Conservation (phyloP, 2,329 filamentous ascomycete species). For the Dendryphion nanum region DNA sequence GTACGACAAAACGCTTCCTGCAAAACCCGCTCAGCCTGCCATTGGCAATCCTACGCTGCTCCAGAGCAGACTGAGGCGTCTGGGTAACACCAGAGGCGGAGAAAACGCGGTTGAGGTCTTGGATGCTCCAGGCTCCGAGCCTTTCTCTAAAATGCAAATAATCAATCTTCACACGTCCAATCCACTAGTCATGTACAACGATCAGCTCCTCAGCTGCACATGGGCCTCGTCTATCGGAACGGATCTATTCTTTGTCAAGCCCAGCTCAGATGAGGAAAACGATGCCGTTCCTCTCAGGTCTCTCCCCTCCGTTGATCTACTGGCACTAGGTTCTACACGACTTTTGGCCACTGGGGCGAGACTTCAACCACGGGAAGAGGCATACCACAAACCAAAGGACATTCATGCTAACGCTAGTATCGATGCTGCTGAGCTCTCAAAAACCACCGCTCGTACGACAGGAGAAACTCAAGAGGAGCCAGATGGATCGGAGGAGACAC, state of each 20-base stretch:
- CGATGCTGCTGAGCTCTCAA: slow-evolving; percentile 3
- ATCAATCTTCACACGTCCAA: slow-evolving; percentile 75
- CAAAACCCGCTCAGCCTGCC: slow-evolving; percentile 1
- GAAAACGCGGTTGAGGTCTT: not conserved
- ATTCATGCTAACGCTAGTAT: too few species aligned
- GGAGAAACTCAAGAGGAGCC: slow-evolving; percentile 7
- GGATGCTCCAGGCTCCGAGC: slow-evolving; percentile 3
- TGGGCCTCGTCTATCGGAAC: slow-evolving; percentile 86
- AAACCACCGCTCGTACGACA: slow-evolving; percentile 1
- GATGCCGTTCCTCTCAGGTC: slow-evolving; percentile 45
- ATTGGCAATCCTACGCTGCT: slow-evolving; percentile 20
- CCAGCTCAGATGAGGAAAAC: slow-evolving; percentile 20
- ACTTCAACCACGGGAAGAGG: slow-evolving; percentile 42
- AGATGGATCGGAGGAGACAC: slow-evolving; percentile 1
- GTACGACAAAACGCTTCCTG: not conserved
- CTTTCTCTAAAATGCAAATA: slow-evolving; percentile 65
- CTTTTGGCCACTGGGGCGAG: slow-evolving; percentile 66
- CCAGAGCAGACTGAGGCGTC: slow-evolving; percentile 28
- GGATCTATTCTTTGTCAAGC: slow-evolving; percentile 66
- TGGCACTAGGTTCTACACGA: slow-evolving; percentile 69
- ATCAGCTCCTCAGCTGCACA: slow-evolving; percentile 72
- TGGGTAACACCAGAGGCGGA: slow-evolving; percentile 11
- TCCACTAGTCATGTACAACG: slow-evolving; percentile 77
- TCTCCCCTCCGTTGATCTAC: slow-evolving; percentile 63
- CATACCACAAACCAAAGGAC: slow-evolving; percentile 11